Percentiles rank a stretch among this genome's conserved stretches.
These are phyloP conservation scores for Dactylis glomerata DNA, from an alignment of 176 grass and related monocot species.

Conservation along the genomic window DNA sequence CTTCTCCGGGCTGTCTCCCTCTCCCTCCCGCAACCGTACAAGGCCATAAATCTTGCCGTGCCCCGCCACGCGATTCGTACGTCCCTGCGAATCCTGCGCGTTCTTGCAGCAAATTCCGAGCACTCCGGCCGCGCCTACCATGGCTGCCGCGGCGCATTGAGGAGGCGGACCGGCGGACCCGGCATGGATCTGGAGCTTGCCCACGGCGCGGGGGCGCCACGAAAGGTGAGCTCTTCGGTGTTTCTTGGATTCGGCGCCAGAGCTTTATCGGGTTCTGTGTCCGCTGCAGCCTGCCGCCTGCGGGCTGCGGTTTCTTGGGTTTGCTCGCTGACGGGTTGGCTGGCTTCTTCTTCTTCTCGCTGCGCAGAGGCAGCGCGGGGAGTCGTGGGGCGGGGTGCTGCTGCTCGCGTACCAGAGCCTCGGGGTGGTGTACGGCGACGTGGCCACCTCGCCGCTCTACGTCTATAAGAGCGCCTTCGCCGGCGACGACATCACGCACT, in stretches of 20 bases:
- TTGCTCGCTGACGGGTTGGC: neutral
- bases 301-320: neutral
- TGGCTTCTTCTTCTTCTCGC: neutral
- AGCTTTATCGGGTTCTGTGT: neutral
- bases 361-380: constrained; percentile 34
- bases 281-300: no score
- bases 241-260: neutral
- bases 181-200: constrained; percentile 72
- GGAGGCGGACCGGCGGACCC: neutral
- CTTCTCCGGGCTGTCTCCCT: constrained; percentile 6
- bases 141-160: constrained; percentile 44
- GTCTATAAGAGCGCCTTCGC: constrained; percentile 94
- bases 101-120: constrained; percentile 17
- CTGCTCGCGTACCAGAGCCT: constrained; percentile 94
- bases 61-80: constrained; percentile 15
- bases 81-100: neutral
- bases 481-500: constrained; percentile 82
- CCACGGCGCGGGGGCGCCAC: constrained; percentile 8
- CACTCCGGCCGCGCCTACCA: neutral
- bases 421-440: constrained; percentile 93
- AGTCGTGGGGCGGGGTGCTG: constrained; percentile 71
- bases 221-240: constrained; percentile 39
- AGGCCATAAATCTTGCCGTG: constrained; percentile 34
- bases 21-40: constrained; percentile 23
- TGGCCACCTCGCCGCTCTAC: constrained; percentile 93